Percentiles rank a stretch among this genome's conserved stretches.
Evolutionary conservation across 306 rosid genomes (phyloP).

Genomic region (Lathyrus oleraceus): DNA sequence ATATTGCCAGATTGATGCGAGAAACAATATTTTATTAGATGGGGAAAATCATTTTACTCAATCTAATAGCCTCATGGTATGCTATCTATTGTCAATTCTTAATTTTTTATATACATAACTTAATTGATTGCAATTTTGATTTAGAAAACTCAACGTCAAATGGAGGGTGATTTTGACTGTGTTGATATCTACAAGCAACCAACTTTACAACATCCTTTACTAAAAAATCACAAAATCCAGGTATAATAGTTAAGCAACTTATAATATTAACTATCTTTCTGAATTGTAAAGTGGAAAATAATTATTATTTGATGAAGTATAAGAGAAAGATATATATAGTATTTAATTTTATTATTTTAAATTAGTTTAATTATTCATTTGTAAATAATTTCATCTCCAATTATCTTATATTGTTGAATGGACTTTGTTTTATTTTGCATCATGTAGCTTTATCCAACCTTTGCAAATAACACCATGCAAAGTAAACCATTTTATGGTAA

Average conservation of each 20-base stretch:
- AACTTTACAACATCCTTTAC: not conserved
- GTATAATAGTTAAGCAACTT: too few species aligned
- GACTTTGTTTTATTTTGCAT: not conserved
- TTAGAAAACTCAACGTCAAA: not conserved
- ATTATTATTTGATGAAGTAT: too few species aligned
- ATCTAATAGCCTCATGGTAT: not conserved
- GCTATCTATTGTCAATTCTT: not conserved
- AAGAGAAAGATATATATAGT: too few species aligned
- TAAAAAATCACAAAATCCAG: slow-evolving; percentile 22
- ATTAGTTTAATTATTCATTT: not conserved
- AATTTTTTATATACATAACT: not conserved
- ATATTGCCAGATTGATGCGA: not conserved
- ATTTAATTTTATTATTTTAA: not conserved
- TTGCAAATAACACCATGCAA: not conserved
- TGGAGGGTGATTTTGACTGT: not conserved
- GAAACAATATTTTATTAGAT: not conserved
- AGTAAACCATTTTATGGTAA: not conserved
- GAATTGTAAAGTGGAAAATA: too few species aligned
- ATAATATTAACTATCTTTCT: too few species aligned
- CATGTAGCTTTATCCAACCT: not conserved
- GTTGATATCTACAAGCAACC: slow-evolving; percentile 24
- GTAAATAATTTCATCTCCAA: not conserved
- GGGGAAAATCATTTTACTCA: not conserved
- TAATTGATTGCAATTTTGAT: not conserved
- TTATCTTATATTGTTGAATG: not conserved